These are phyloP conservation scores for Serendipita vermifera DNA, from an alignment of 768 basidiomycete genomes.

Conservation along the genomic window DNA sequence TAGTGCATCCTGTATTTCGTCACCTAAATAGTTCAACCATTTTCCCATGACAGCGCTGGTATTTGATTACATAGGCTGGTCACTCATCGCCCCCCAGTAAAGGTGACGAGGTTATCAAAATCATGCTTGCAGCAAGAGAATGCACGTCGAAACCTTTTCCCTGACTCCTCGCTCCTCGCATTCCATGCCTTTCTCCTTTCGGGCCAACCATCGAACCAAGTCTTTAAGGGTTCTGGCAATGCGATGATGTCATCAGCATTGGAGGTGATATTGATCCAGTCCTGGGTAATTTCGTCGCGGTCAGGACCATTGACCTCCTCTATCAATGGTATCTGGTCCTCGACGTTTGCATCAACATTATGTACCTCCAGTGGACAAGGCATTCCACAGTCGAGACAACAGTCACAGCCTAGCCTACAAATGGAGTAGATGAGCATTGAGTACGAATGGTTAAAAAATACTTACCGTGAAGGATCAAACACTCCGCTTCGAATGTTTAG, in stretches of 20 bases:
- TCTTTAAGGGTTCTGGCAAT: no score
- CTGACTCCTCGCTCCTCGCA: not conserved
- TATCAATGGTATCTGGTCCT: no score
- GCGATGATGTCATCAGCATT: no score
- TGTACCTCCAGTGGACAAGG: not conserved
- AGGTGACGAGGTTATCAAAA: conserved; percentile 1
- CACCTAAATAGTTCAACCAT: no score
- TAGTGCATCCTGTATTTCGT: no score
- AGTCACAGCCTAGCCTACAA: not conserved
- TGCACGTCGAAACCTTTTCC: not conserved
- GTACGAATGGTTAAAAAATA: not conserved
- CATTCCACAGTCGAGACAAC: conserved; percentile 1
- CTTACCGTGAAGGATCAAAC: conserved; percentile 1
- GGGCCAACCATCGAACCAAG: conserved; percentile 8
- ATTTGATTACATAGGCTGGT: no score
- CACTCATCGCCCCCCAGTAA: no score
- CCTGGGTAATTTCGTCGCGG: no score
- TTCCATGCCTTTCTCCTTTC: not conserved
- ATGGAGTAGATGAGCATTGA: not conserved
- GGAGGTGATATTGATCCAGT: no score
- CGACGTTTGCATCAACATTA: not conserved
- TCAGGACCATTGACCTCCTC: no score
- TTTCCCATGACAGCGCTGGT: no score
- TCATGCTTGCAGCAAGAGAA: conserved; percentile 5
- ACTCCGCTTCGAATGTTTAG: not conserved